These are phyloP conservation scores for Sporothrix humicola DNA, from an alignment of 2,329 filamentous ascomycete genomes.

Conservation along the genomic window DNA sequence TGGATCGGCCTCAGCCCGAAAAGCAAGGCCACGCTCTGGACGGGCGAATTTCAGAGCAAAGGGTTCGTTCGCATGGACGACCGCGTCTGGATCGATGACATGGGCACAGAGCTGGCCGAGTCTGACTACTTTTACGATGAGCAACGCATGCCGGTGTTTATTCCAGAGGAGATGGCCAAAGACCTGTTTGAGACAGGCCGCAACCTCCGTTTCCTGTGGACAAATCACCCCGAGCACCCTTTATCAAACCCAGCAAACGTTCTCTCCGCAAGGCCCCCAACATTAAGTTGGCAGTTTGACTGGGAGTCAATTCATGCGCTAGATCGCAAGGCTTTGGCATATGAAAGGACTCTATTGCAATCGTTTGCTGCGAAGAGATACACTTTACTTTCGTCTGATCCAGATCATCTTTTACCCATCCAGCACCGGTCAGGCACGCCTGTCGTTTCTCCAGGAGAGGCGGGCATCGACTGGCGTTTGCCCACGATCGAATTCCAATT, in stretches of 20 bases:
- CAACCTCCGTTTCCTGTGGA: conserved; percentile 74
- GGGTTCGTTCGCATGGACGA: conserved; percentile 67
- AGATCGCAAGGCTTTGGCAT: conserved; percentile 63
- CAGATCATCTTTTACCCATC: neutral
- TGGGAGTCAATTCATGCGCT: conserved; percentile 72
- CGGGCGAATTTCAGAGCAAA: conserved; percentile 48
- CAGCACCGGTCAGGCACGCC: neutral
- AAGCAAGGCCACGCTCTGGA: conserved; percentile 44
- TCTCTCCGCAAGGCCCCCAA: conserved; percentile 57
- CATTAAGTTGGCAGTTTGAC: conserved; percentile 70
- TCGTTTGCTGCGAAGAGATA: conserved; percentile 41
- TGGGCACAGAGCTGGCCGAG: conserved; percentile 62
- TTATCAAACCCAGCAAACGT: conserved; percentile 62
- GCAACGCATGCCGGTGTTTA: conserved; percentile 71
- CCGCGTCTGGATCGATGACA: conserved; percentile 62
- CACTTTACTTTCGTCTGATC: neutral
- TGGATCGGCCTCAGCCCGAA: conserved; percentile 75
- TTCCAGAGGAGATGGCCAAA: conserved; percentile 71
- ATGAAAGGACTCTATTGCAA: conserved; percentile 52
- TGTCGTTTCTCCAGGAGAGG: neutral
- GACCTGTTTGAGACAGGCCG: conserved; percentile 80
- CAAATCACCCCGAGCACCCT: conserved; percentile 73
- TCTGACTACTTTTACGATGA: conserved; percentile 68
- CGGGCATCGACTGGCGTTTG: conserved; percentile 28
- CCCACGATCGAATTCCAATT: conserved; percentile 48